Conservation (phyloP, 495 filamentous ascomycete genomes). For the Penicillium argentinense region DNA sequence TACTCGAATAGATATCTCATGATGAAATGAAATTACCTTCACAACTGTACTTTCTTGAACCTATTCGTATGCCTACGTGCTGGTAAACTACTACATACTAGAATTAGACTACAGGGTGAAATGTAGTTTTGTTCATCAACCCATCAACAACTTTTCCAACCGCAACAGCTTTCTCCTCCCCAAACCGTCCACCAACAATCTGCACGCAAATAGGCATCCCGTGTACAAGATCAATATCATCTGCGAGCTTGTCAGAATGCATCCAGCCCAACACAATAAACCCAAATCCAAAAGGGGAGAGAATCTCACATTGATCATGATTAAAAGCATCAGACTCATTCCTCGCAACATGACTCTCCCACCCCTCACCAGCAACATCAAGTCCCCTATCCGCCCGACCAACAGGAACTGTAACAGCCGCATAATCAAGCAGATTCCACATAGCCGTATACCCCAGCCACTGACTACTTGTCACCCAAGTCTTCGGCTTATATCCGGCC, state of each 20-base stretch:
- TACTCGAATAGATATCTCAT: slow-evolving; percentile 4
- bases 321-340: slow-evolving; percentile 44
- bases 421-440: slow-evolving; percentile 70
- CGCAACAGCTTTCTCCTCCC: slow-evolving; percentile 46
- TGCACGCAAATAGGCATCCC: slow-evolving; percentile 55
- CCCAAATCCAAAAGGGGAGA: too few species aligned
- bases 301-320: slow-evolving; percentile 39
- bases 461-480: slow-evolving; percentile 49
- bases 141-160: slow-evolving; percentile 40
- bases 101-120: slow-evolving; percentile 6
- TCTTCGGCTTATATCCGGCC: slow-evolving; percentile 48
- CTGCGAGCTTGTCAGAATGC: slow-evolving; percentile 14
- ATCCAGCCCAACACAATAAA: neutral
- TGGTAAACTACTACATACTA: too few species aligned
- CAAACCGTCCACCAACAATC: slow-evolving; percentile 47
- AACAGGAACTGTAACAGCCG: slow-evolving; percentile 54
- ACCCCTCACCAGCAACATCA: slow-evolving; percentile 23
- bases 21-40: neutral
- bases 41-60: too few species aligned
- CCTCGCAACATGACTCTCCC: slow-evolving; percentile 26
- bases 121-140: slow-evolving; percentile 23
- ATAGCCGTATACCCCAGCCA: slow-evolving; percentile 63
- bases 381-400: slow-evolving; percentile 39
- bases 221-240: slow-evolving; percentile 43
- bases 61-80: too few species aligned